A percentile compares a stretch with the other conserved stretches of the same genome.
Evolutionary conservation across 805 yeast species (phyloP).

Genomic region (Saccharomycopsis oosterbeekiorum): DNA sequence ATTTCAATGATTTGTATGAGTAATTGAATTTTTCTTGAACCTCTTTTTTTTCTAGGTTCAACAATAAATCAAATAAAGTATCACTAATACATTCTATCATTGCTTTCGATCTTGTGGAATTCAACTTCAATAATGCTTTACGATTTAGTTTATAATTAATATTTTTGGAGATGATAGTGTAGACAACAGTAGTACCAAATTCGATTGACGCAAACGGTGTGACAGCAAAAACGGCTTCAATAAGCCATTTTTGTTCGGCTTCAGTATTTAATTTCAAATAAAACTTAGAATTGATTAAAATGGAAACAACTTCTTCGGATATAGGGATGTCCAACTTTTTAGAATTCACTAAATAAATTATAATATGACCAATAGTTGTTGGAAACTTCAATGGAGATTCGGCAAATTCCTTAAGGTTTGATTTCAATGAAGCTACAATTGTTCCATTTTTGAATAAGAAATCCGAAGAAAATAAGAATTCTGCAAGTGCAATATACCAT

Average conservation of each 20-base stretch:
- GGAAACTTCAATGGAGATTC: conserved; percentile 41
- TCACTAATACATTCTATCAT: neutral
- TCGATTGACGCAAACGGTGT: conserved; percentile 5
- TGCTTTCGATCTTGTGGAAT: neutral
- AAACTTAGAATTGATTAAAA: conserved; percentile 38
- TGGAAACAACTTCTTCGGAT: neutral
- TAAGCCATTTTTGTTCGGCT: conserved; percentile 44
- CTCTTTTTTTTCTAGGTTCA: neutral
- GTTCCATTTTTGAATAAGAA: neutral
- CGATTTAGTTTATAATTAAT: conserved; percentile 1
- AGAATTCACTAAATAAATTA: neutral
- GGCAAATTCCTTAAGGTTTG: conserved; percentile 35
- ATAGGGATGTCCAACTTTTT: neutral
- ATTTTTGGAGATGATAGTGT: neutral
- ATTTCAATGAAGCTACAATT: conserved; percentile 22
- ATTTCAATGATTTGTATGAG: conserved; percentile 26
- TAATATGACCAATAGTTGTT: conserved; percentile 5
- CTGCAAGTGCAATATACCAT: conserved; percentile 44
- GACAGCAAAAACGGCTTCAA: conserved; percentile 31
- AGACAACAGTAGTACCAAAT: conserved; percentile 8
- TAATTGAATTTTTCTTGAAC: conserved; percentile 21
- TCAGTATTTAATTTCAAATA: conserved; percentile 37
- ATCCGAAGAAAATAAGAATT: neutral
- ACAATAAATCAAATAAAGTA: neutral
- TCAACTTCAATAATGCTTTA: neutral